Evolutionary conservation across 306 rosid species (phyloP).

Genomic region (Hylodesmum podocarpum): DNA sequence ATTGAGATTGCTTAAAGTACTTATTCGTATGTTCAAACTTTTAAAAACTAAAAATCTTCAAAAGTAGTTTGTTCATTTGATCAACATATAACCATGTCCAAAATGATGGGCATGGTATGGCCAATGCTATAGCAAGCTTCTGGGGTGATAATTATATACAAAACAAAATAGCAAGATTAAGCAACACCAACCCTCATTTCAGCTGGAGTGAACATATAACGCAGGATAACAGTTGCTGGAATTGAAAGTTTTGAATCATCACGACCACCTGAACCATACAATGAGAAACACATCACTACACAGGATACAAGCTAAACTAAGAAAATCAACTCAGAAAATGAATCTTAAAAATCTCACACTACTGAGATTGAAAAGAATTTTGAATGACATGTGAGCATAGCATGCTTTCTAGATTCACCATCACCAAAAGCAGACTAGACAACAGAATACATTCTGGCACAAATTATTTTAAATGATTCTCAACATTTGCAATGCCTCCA

Average conservation of each 20-base stretch:
- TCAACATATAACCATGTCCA: constrained; percentile 13
- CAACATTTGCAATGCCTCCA: neutral
- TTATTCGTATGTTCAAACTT: neutral
- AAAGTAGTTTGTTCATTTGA: neutral
- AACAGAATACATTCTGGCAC: constrained; percentile 16
- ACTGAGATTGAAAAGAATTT: constrained; percentile 18
- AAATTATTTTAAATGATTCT: neutral
- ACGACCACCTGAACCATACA: constrained; percentile 70
- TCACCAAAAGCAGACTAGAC: constrained; percentile 23
- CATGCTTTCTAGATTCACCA: constrained; percentile 22
- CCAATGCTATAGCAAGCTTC: constrained; percentile 21
- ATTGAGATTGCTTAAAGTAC: neutral
- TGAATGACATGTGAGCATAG: neutral
- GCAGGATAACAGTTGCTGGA: constrained; percentile 83
- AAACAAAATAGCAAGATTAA: constrained; percentile 8
- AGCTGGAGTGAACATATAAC: constrained; percentile 79
- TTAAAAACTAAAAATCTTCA: neutral
- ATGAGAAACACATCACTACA: constrained; percentile 26
- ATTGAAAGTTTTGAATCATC: constrained; percentile 80
- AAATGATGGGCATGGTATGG: neutral
- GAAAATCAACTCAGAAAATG: constrained; percentile 26
- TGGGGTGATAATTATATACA: constrained; percentile 4
- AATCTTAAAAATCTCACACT: constrained; percentile 2
- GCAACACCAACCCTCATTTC: constrained; percentile 73
- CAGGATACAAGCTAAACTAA: constrained; percentile 15